Evolutionary conservation across 192 early-diverging fungal genomes (phyloP).

Genomic region (Podila clonocystis): DNA sequence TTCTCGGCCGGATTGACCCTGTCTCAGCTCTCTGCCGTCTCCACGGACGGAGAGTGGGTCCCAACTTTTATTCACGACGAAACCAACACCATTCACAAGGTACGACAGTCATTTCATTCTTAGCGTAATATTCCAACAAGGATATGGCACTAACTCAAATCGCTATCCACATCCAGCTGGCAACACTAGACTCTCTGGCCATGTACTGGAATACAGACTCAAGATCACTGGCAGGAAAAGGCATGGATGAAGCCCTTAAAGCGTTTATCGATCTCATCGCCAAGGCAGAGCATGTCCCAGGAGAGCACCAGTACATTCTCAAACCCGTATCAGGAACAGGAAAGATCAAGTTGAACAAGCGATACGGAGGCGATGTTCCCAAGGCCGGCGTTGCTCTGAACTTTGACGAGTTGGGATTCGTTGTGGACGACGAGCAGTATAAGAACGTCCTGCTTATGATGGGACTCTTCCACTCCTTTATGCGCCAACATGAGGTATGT

Average conservation of each 20-base stretch:
- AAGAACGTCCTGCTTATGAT: slow-evolving; percentile 80
- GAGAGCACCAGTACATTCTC: slow-evolving; percentile 84
- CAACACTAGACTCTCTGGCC: slow-evolving; percentile 74
- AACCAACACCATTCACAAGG: slow-evolving; percentile 86
- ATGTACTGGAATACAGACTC: slow-evolving; percentile 92
- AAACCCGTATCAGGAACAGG: slow-evolving; percentile 93
- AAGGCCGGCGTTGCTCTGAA: slow-evolving; percentile 74
- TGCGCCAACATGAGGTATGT: slow-evolving; percentile 76
- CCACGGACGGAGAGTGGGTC: slow-evolving; percentile 88
- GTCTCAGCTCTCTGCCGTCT: slow-evolving; percentile 89
- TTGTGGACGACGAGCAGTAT: slow-evolving; percentile 92
- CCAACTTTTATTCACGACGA: slow-evolving; percentile 84
- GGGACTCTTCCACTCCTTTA: slow-evolving; percentile 83
- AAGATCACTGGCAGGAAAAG: slow-evolving; percentile 62
- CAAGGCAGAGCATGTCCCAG: slow-evolving; percentile 62
- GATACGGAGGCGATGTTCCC: slow-evolving; percentile 59
- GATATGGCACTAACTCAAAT: not conserved
- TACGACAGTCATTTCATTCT: slow-evolving; percentile 49
- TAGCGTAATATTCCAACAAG: not conserved
- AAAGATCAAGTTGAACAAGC: slow-evolving; percentile 80
- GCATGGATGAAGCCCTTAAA: slow-evolving; percentile 60
- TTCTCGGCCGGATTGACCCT: slow-evolving; percentile 93
- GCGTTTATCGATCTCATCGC: slow-evolving; percentile 64
- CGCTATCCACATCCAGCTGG: slow-evolving; percentile 42
- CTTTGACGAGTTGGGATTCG: slow-evolving; percentile 94